These are phyloP conservation scores for Ceratocystis cubensis DNA, from an alignment of 2,329 filamentous ascomycete genomes.

Conservation along the genomic window DNA sequence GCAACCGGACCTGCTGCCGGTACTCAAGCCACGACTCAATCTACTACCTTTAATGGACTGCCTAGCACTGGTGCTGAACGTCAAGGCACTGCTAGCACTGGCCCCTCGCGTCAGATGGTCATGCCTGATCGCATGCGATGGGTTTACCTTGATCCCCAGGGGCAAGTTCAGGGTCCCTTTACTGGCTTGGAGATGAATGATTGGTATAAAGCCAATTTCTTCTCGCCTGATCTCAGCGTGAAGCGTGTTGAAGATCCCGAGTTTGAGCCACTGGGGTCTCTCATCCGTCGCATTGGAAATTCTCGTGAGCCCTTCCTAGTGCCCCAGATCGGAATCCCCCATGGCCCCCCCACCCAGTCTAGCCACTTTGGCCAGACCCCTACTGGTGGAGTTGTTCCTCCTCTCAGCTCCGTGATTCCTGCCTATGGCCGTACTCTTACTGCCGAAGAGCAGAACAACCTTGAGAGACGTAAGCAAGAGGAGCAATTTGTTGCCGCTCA, in stretches of 20 bases:
- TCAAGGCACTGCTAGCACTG: constrained; percentile 33
- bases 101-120: constrained; percentile 79
- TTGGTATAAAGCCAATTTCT: constrained; percentile 98
- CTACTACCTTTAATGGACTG: constrained; percentile 12
- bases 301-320: constrained; percentile 95
- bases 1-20: constrained; percentile 19
- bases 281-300: constrained; percentile 92
- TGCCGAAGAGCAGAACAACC: constrained; percentile 92
- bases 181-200: constrained; percentile 98
- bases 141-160: constrained; percentile 94
- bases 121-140: constrained; percentile 99
- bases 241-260: constrained; percentile 90
- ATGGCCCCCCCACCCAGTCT: constrained; percentile 55
- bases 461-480: constrained; percentile 93
- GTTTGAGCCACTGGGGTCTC: constrained; percentile 86
- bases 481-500: constrained; percentile 95
- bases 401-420: constrained; percentile 85
- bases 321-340: constrained; percentile 87
- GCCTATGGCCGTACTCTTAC: constrained; percentile 94
- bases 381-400: constrained; percentile 60
- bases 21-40: constrained; percentile 4
- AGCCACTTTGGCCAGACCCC: constrained; percentile 38
- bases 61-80: constrained; percentile 32
- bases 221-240: constrained; percentile 84
- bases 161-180: constrained; percentile 84